Evolutionary conservation across 106 monocot species (phyloP), one percentile per base, ranked within the genome.

Genomic region (Dendrobium chrysotoxum): DNA sequence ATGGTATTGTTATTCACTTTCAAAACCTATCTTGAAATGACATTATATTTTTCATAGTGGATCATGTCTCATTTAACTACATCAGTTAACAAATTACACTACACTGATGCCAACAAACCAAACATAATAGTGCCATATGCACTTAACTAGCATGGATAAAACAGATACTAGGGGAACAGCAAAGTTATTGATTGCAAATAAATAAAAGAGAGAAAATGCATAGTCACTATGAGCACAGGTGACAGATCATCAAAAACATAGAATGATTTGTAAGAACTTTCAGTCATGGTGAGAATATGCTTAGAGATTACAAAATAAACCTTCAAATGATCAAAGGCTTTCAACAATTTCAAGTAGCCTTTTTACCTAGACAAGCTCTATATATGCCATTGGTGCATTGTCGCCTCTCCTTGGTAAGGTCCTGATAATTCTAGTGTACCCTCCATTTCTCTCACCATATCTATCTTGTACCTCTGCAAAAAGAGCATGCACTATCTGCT

Each of bases 321-420:
- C 77, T 53, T 16, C 47, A 58, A 39, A 55, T 20, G 46, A 25
- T 13, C 17, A 78, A 55, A 77, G 41, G 30, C 5, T 20, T 78
- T 58, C 30, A 55, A 13, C 5, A 42, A 38, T 64, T 61, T 53
- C 13, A 11, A 23, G 12, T 53, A 38, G 28, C 31, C 13, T 35
- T 70, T 53, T 82, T 81, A 88, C 92, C 92, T 94, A 98, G 81
- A 95, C 98, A 83, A 98, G 91, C 83, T 95, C 95, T 72, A 99
- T 95, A 55, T 91, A 99, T 31, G 99, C 99, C 99, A 99, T 99
- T 38, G 99, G 93, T 77, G 99, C 99, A 90, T 99, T 99, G 44
- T 99, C 99, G 31, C 95, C 99, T 67, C 95, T 80, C 79, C 99
- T 89, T 8, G 92, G 95, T 76, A 95, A 86, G 20, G 99, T 95